Evolutionary conservation across 495 filamentous ascomycete species (phyloP), one percentile per base, ranked within the genome.

Genomic region (Bombardia bombarda): DNA sequence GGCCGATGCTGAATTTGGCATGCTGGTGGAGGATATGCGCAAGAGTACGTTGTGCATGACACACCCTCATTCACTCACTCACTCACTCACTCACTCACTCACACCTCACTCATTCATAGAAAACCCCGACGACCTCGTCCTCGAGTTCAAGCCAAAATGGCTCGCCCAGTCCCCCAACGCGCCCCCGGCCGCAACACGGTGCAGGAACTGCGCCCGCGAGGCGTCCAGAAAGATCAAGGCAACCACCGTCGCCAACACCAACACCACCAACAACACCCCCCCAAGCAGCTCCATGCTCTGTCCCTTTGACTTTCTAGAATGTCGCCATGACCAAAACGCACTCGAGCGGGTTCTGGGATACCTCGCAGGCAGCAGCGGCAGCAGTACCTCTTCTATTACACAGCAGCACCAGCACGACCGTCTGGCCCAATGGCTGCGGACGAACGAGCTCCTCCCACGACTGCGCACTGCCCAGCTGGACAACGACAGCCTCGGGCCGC

Each of bases 121-220:
- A 7, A 24, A 55, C 5, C 50, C 50, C 9, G 61, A 50, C 16
- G 67, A 76, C 16, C 61, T 70, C 0, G 53, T 80, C 1, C 63
- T 88, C 18, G 86, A 98, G 60, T 79, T 97, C 52, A 98, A 98
- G 55, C 88, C 90, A 5, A 98, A 98, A 61, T 98, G 92, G 92
- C 77, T 96, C 1, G 57, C 72, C 5, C 90, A 90, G 49, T 92
- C 86, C 1, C 87, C 85, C 1, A 79, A 77, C 19, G 90, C 90
- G 0, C 89, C 88, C 1, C 5, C 51, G 0, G 50, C 62, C 4
- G 74, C 84, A 13, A 73, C 56, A 17, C 71, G 89, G 19, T 98
- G 92, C 61, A 82, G 92, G 4, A 95, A 85, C 1, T 98, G 92
- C 59, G 92, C 92, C 2, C 58, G 87, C 16, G 67, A 80, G 32